Conservation (phyloP, 768 basidiomycete species). For the Megacollybia marginata region DNA sequence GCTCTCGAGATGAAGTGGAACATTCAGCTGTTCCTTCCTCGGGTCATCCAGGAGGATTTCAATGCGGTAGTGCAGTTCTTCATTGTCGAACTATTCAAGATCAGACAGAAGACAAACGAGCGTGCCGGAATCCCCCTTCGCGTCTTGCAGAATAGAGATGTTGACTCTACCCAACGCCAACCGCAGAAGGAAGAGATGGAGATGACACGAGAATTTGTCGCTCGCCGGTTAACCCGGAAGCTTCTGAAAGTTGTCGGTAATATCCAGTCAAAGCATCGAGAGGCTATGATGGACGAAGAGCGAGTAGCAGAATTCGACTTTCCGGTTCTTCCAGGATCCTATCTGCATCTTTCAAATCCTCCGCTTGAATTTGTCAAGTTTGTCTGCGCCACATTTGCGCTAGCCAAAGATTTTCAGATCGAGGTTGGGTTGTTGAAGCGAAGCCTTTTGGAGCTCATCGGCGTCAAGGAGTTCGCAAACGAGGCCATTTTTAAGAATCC, state of each 20-base stretch:
- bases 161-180: constrained; percentile 61
- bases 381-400: constrained; percentile 69
- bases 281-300: constrained; percentile 49
- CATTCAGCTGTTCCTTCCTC: constrained; percentile 82
- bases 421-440: constrained; percentile 87
- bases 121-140: constrained; percentile 64
- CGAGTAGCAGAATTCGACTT: constrained; percentile 60
- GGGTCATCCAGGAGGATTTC: constrained; percentile 74
- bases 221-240: constrained; percentile 72
- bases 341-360: constrained; percentile 73
- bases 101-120: constrained; percentile 57
- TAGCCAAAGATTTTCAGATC: constrained; percentile 75
- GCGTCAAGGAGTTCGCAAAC: constrained; percentile 77
- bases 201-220: constrained; percentile 66
- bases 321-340: constrained; percentile 81
- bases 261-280: constrained; percentile 53
- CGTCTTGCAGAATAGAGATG: constrained; percentile 49
- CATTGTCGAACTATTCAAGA: constrained; percentile 77
- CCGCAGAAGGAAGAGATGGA: constrained; percentile 63
- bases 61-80: constrained; percentile 67
- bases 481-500: constrained; percentile 89
- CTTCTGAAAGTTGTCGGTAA: constrained; percentile 64
- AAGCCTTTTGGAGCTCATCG: constrained; percentile 82
- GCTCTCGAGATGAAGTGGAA: constrained; percentile 88
- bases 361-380: constrained; percentile 87